A percentile compares a stretch with the other conserved stretches of the same genome.
phyloP scores from a whole-genome alignment of 2,329 filamentous ascomycete genomes.

The Neonectria sp. region DNA sequence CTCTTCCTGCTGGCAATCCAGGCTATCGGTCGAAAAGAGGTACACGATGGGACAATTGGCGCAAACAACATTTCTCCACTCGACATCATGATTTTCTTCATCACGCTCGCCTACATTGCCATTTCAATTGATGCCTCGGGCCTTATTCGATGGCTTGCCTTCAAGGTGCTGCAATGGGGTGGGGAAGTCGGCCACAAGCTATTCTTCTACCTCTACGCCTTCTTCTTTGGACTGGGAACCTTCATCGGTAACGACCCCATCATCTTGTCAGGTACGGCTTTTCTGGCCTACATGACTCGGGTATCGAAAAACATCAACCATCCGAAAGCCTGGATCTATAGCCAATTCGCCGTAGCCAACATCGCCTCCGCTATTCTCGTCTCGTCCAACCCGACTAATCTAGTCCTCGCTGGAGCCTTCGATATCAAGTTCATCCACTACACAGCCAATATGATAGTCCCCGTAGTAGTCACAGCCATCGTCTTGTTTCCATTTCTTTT shows the following conservation, averaged over 20 bases:
- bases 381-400: conserved; percentile 83
- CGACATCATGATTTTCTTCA: conserved; percentile 83
- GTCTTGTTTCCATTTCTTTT: conserved; percentile 79
- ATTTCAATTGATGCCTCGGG: conserved; percentile 85
- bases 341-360: conserved; percentile 80
- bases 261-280: conserved; percentile 82
- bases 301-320: conserved; percentile 81
- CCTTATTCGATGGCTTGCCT: conserved; percentile 78
- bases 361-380: conserved; percentile 83
- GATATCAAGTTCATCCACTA: conserved; percentile 80
- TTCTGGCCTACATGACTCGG: conserved; percentile 83
- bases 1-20: conserved; percentile 79
- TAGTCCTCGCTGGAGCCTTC: conserved; percentile 82
- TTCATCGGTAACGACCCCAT: conserved; percentile 84
- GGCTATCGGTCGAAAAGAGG: conserved; percentile 77
- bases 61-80: conserved; percentile 76
- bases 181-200: conserved; percentile 77
- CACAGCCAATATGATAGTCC: conserved; percentile 84
- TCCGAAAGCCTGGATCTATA: conserved; percentile 80
- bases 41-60: conserved; percentile 78
- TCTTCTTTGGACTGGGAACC: conserved; percentile 78
- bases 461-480: conserved; percentile 77
- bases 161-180: conserved; percentile 78
- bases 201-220: conserved; percentile 81
- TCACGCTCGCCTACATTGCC: conserved; percentile 82